These are phyloP conservation scores for Daldinia bambusicola DNA, from an alignment of 495 filamentous ascomycete species.

Conservation along the genomic window DNA sequence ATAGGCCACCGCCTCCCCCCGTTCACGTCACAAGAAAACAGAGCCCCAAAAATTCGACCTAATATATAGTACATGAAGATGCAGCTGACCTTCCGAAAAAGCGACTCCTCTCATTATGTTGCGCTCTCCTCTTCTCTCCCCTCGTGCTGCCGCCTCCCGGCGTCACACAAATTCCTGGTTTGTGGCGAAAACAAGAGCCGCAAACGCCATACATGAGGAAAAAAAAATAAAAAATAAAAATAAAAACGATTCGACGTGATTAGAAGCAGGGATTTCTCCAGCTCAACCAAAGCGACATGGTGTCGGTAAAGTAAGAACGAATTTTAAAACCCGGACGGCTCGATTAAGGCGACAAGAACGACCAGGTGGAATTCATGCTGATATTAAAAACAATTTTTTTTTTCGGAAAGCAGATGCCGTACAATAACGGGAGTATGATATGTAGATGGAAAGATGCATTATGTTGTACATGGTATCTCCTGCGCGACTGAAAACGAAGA, in stretches of 20 bases:
- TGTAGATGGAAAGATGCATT: conserved; percentile 48
- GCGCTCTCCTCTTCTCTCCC: conserved; percentile 34
- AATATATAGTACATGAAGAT: conserved; percentile 45
- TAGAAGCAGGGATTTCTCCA: conserved; percentile 24
- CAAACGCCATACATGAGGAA: conserved; percentile 31
- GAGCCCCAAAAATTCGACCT: conserved; percentile 24
- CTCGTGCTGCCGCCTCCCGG: conserved; percentile 45
- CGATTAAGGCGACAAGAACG: conserved; percentile 10
- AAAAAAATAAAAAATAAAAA: conserved; percentile 21
- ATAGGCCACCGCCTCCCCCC: conserved; percentile 10
- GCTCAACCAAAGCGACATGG: conserved; percentile 14
- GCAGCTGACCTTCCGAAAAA: conserved; percentile 31
- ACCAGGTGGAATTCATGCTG: conserved; percentile 25
- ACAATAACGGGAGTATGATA: conserved; percentile 33
- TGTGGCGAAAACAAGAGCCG: conserved; percentile 40
- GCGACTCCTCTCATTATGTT: conserved; percentile 41
- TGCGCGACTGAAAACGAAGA: conserved; percentile 43
- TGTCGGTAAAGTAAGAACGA: conserved; percentile 10
- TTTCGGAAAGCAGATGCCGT: conserved; percentile 27
- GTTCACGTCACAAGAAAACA: conserved; percentile 28
- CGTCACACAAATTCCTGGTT: conserved; percentile 36
- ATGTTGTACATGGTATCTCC: conserved; percentile 54
- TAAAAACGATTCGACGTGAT: conserved; percentile 14
- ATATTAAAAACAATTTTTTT: conserved; percentile 31
- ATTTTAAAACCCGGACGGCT: conserved; percentile 3